Percentiles rank a stretch among this genome's conserved stretches.
Evolutionary conservation across 306 rosid species (phyloP).

Genomic region (Parietaria judaica): DNA sequence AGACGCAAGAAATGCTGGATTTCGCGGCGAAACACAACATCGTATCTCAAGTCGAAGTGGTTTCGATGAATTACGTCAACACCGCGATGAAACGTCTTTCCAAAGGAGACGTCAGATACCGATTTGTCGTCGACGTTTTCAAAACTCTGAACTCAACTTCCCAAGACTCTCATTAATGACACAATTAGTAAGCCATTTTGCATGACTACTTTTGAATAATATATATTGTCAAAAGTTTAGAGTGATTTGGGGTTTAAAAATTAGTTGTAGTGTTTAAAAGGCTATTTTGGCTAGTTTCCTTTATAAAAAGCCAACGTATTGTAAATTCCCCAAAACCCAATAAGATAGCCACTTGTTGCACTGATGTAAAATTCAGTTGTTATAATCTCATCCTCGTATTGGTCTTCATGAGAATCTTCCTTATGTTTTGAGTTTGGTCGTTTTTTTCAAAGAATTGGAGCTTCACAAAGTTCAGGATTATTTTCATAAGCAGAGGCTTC

Average conservation of each 20-base stretch:
- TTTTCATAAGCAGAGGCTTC: not conserved
- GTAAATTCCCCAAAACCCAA: slow-evolving; percentile 3
- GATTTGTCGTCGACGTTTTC: slow-evolving; percentile 4
- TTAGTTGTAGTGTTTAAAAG: too few species aligned
- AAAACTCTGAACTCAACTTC: not conserved
- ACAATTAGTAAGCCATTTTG: too few species aligned
- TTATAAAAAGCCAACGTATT: too few species aligned
- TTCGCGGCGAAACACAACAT: slow-evolving; percentile 5
- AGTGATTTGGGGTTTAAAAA: too few species aligned
- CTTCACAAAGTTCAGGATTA: slow-evolving; percentile 8
- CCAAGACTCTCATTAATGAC: too few species aligned
- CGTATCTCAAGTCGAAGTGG: not conserved
- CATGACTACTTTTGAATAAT: too few species aligned
- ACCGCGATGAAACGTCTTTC: slow-evolving; percentile 3
- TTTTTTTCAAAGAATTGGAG: too few species aligned
- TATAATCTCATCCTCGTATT: not conserved
- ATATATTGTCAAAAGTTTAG: too few species aligned
- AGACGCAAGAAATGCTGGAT: slow-evolving; percentile 12
- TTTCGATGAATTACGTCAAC: slow-evolving; percentile 4
- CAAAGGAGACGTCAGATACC: slow-evolving; percentile 3
- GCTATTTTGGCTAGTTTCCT: too few species aligned
- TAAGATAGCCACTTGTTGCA: not conserved
- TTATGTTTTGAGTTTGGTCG: not conserved
- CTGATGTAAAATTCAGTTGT: not conserved
- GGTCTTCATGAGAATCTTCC: not conserved